Conservation (phyloP, 2,329 filamentous ascomycete species). For the Phialocephala sp. region DNA sequence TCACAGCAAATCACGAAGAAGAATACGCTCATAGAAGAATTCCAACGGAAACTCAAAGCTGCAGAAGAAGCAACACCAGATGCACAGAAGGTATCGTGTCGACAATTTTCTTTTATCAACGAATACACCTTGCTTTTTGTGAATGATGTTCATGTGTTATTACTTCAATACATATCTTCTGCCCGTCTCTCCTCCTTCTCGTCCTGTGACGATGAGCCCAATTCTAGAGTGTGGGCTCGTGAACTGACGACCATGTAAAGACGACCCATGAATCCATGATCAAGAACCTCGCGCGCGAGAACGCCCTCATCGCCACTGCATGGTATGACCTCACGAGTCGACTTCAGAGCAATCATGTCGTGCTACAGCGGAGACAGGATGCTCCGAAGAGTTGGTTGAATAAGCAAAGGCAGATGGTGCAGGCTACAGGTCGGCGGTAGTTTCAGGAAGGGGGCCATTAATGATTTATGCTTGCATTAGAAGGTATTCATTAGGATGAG, state of each 20-base stretch:
- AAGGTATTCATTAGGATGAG: conserved; percentile 9
- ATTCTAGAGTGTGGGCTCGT: neutral
- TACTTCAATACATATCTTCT: conserved; percentile 11
- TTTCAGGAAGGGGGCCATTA: neutral
- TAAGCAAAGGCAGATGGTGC: conserved; percentile 77
- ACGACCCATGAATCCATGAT: conserved; percentile 41
- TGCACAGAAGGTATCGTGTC: conserved; percentile 41
- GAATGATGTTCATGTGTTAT: conserved; percentile 8
- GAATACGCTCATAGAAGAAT: conserved; percentile 37
- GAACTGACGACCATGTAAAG: conserved; percentile 31
- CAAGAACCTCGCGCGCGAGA: conserved; percentile 75
- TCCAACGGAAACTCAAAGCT: conserved; percentile 38
- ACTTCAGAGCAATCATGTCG: conserved; percentile 82
- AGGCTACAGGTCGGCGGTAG: conserved; percentile 45
- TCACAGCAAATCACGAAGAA: conserved; percentile 39
- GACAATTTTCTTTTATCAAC: conserved; percentile 24
- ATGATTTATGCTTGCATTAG: conserved; percentile 18
- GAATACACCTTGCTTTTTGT: conserved; percentile 3
- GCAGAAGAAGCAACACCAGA: conserved; percentile 38
- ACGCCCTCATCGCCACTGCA: conserved; percentile 78
- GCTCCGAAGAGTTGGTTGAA: conserved; percentile 82
- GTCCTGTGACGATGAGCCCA: neutral
- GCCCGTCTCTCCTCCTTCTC: neutral
- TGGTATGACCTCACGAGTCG: conserved; percentile 84
- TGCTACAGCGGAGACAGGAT: conserved; percentile 76